These are phyloP conservation scores for Climacium dendroides DNA, from an alignment of 225 moss, liverwort and hornwort species.

Conservation along the genomic window DNA sequence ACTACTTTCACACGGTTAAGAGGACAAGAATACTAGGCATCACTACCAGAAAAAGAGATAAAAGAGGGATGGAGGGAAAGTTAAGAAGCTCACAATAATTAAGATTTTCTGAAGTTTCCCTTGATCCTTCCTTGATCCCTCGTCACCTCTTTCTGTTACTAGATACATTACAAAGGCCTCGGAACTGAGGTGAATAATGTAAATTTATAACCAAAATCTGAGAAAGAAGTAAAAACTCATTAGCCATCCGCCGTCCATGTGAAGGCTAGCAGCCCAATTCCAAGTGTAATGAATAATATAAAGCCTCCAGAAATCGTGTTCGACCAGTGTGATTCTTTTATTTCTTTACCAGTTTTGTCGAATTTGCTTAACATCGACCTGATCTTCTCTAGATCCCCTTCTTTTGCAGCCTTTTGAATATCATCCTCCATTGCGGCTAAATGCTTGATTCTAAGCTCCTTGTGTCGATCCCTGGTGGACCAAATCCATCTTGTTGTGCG, in stretches of 20 bases:
- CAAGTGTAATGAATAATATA: conserved; percentile 29
- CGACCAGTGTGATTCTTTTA: background rate
- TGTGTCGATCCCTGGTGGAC: conserved; percentile 27
- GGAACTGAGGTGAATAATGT: background rate
- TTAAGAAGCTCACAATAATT: background rate
- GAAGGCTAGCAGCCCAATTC: conserved; percentile 51
- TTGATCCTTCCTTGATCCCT: background rate
- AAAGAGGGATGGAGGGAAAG: background rate
- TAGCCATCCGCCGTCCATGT: conserved; percentile 60
- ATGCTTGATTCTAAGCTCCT: conserved; percentile 15
- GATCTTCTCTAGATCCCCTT: conserved; percentile 59
- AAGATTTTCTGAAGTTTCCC: background rate
- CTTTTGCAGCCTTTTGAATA: conserved; percentile 60
- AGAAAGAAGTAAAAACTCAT: background rate
- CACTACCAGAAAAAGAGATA: no score
- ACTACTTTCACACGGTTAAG: background rate
- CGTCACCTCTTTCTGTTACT: background rate
- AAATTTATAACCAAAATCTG: background rate
- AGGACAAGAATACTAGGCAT: background rate
- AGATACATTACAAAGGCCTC: background rate
- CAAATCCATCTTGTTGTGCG: conserved; percentile 55
- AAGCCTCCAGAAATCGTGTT: conserved; percentile 20
- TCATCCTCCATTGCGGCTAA: conserved; percentile 28
- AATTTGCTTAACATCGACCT: conserved; percentile 34
- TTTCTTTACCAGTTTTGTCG: conserved; percentile 6